Conservation (phyloP, 2,329 filamentous ascomycete species). For the Ophiostoma sp. region DNA sequence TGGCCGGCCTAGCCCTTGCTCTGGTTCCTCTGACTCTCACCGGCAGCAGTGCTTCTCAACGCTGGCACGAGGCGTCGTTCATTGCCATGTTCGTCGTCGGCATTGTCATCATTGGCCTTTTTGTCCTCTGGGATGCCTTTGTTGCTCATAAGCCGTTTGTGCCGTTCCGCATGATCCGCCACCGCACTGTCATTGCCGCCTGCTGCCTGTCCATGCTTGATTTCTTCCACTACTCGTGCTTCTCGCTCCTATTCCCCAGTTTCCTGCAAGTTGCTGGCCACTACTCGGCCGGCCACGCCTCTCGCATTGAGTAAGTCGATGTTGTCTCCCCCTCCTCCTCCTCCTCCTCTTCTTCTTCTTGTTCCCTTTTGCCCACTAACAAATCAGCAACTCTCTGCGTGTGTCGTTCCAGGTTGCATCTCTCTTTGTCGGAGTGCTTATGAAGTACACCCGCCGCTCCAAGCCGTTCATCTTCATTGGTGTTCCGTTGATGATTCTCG, state of each 20-base stretch:
- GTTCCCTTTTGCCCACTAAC: not conserved
- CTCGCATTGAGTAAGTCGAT: slow-evolving; percentile 46
- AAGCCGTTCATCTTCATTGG: slow-evolving; percentile 63
- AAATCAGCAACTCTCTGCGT: slow-evolving; percentile 50
- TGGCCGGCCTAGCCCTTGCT: not conserved
- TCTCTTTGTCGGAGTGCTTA: slow-evolving; percentile 57
- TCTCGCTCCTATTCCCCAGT: slow-evolving; percentile 42
- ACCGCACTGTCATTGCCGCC: slow-evolving; percentile 43
- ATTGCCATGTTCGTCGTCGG: slow-evolving; percentile 41
- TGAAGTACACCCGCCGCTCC: slow-evolving; percentile 58
- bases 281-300: slow-evolving; percentile 56
- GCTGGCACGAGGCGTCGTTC: slow-evolving; percentile 38
- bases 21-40: slow-evolving; percentile 38
- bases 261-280: slow-evolving; percentile 54
- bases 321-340: slow-evolving; percentile 24
- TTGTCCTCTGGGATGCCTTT: slow-evolving; percentile 37
- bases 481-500: slow-evolving; percentile 60
- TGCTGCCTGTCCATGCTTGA: slow-evolving; percentile 42
- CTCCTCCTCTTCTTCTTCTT: not conserved
- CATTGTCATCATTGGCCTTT: slow-evolving; percentile 16
- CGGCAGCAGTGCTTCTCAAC: slow-evolving; percentile 37
- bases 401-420: slow-evolving; percentile 57
- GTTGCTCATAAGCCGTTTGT: slow-evolving; percentile 43
- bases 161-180: slow-evolving; percentile 41
- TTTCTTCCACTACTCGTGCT: slow-evolving; percentile 40